Base-by-base conservation (phyloP, 768 basidiomycete genomes). In the Bullera alba region DNA sequence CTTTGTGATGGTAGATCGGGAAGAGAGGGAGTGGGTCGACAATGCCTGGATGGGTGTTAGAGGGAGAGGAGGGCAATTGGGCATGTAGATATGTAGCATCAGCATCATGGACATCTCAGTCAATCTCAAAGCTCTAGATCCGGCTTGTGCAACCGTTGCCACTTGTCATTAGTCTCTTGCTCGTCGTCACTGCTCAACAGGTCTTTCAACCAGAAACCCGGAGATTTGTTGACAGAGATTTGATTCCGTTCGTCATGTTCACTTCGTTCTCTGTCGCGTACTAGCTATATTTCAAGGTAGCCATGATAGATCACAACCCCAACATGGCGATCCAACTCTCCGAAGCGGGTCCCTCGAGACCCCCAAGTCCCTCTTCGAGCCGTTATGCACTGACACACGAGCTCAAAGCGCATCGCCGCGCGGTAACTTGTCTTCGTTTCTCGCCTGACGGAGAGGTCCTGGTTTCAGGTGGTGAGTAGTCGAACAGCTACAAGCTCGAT, bases 351-450 rank as follows among this genome's bases (percentile, higher is more conserved):
- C 60, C 60, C 2, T 62, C 60, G 16, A 60, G 43, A 8, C 35
- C 42, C 5, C 37, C 53, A n/a, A 17, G 5, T 6, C 38, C 22
- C 7, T 22, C 47, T 28, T 8, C n/a, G 19, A 53, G 58, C 2
- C 37, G 45, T n/a, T 70, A 65, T 41, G 44, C 22, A 19, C 50
- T 67, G 3, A 25, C 53, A 7, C 58, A 61, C 29, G 55, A 63
- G 4, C 46, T 70, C 0, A 27, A 41, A 7, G 92, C 88, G n/a
- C 93, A 96, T 68, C 81, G 79, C 16, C 79, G 81, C 69, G 79
- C 85, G 7, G 80, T 97, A 43, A 86, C 91, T 1, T 82, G 87
- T 14, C 73, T 96, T 49, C 87, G 86, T 69, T 96, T 93, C 73
- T 89, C 85, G 63, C 84, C 86, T 27, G 81, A 92, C 72, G 92